Base-by-base conservation (phyloP, 768 basidiomycete species). In the Leucosporidium yakuticum region DNA sequence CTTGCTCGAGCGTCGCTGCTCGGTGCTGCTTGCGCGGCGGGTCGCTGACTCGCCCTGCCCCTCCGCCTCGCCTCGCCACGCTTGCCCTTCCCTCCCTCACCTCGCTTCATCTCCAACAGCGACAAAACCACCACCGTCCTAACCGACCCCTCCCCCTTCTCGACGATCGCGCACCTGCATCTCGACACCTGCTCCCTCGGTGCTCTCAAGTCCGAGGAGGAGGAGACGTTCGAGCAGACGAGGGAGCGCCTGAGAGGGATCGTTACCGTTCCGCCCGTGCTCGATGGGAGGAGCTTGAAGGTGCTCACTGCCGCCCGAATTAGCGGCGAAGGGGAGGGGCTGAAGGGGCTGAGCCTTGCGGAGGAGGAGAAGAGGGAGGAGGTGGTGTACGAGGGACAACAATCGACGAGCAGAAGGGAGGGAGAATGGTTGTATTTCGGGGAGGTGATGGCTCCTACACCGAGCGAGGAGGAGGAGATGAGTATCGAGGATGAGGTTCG, bases 91-190 rank as follows among this genome's bases (percentile, higher is more conserved):
- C 2, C n/a, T 1, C 36, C 4, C 59, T 60, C 5, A 48, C 23
- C 19, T 19, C 23, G 27, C 19, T 67, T 11, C 21, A 2, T 20
- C 29, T 25, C n/a, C 20, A 23, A 7, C 69, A 91, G 87, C 62
- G 82, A 79, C 44, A 84, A 86, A 55, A 83, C 83, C 1, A 87
- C 91, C 73, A 84, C 84, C 0, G 85, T 94, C 50, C 84, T 89
- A 53, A 88, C 89, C 73, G 88, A 86, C 75, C 76, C 77, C 4
- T 78, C 78, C 54, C 78, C 78, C 5, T 88, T 94, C 75, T 90
- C 90, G 0, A 88, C 90, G 2, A 94, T 98, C 47, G 95, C 96
- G 20, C 97, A 88, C 79, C 80, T 98, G 23, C 85, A 89, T 64
- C 84, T 98, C 66, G 88, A 88, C 75, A 77, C 80, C 11, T 91